Conservation (phyloP, 2,329 filamentous ascomycete species). For the Lizonia empirigonia region DNA sequence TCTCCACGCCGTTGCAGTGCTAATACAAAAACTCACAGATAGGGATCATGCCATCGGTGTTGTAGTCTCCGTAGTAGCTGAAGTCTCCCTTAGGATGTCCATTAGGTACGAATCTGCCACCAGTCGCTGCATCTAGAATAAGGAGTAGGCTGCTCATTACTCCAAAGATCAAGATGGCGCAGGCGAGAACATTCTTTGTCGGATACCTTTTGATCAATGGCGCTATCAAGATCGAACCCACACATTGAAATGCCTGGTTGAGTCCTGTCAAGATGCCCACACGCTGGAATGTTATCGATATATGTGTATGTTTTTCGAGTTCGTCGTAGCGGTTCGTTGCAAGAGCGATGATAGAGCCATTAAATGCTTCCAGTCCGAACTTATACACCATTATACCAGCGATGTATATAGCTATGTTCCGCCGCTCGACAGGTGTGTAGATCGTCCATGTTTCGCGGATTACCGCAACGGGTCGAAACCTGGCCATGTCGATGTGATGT, state of each 20-base stretch:
- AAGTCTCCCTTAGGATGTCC: constrained; percentile 48
- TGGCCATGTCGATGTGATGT: constrained; percentile 23
- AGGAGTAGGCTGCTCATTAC: constrained; percentile 56
- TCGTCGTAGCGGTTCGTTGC: constrained; percentile 59
- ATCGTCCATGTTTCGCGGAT: constrained; percentile 38
- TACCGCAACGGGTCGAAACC: constrained; percentile 29
- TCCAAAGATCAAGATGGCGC: constrained; percentile 54
- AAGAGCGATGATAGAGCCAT: constrained; percentile 57
- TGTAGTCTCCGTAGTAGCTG: constrained; percentile 56
- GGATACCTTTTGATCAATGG: constrained; percentile 57
- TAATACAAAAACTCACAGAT: constrained; percentile 43
- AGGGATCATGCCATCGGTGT: constrained; percentile 58
- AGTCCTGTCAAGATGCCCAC: constrained; percentile 56
- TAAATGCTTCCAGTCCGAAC: constrained; percentile 59
- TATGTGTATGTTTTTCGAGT: constrained; percentile 44
- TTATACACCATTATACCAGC: constrained; percentile 60
- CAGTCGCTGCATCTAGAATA: constrained; percentile 56
- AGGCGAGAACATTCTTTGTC: constrained; percentile 54
- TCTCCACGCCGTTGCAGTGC: background rate
- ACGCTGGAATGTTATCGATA: constrained; percentile 53
- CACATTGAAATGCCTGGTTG: constrained; percentile 59
- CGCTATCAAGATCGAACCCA: constrained; percentile 58
- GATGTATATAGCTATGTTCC: constrained; percentile 51
- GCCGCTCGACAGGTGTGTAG: constrained; percentile 51
- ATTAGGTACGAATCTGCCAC: constrained; percentile 50